Evolutionary conservation across 495 filamentous ascomycete species (phyloP).

Genomic region (Podospora pseudopauciseta): DNA sequence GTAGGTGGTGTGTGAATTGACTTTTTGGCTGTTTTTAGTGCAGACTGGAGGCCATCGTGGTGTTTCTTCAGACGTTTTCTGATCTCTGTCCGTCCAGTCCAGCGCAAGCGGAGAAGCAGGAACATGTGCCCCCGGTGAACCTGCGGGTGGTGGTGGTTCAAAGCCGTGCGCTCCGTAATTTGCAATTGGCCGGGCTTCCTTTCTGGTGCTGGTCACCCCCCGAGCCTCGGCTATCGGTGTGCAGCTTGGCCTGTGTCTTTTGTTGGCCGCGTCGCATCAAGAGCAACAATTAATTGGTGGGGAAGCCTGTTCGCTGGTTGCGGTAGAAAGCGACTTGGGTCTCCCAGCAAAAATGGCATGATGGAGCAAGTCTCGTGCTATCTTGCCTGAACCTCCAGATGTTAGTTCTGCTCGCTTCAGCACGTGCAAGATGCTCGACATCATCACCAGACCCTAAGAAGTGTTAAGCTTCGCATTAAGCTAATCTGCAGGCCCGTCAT

Average conservation of each 20-base stretch:
- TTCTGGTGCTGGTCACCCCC: background rate
- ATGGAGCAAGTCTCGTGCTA: background rate
- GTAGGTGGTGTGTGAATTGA: background rate
- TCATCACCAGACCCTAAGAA: background rate
- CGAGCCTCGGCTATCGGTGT: conserved; percentile 5
- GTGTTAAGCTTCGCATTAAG: background rate
- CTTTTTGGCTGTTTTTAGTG: background rate
- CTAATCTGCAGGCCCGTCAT: background rate
- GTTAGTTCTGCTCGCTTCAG: background rate
- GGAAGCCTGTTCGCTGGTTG: background rate
- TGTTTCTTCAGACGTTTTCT: background rate
- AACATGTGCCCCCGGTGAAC: background rate
- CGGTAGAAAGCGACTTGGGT: background rate
- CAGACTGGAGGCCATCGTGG: background rate
- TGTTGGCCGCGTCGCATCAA: background rate
- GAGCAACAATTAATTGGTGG: background rate
- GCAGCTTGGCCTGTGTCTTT: background rate
- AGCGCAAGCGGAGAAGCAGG: background rate
- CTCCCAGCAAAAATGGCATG: background rate
- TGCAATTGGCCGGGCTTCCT: background rate
- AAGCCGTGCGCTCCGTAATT: conserved; percentile 4
- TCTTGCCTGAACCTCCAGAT: background rate
- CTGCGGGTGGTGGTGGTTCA: too few species aligned
- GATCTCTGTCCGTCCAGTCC: background rate
- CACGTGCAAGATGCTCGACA: background rate